phyloP scores from a whole-genome alignment of 192 early-diverging fungal species.

The Lobulomyces angularis region DNA sequence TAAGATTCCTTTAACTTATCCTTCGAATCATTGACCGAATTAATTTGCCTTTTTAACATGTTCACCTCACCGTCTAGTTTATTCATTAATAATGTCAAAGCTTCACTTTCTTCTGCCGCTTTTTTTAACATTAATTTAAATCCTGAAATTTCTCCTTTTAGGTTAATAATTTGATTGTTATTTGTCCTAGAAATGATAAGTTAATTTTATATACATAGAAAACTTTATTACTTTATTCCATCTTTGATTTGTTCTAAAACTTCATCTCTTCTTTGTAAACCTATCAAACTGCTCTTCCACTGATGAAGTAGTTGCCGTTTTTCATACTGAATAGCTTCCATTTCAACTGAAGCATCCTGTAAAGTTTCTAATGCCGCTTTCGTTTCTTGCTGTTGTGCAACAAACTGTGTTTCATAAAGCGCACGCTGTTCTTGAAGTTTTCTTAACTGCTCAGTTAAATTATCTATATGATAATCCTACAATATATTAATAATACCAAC shows the following conservation, averaged over 20 bases:
- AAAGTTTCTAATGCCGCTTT: constrained; percentile 40
- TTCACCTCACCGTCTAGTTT: constrained; percentile 39
- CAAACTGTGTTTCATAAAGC: constrained; percentile 37
- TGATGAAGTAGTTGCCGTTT: constrained; percentile 46
- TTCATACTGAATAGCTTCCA: constrained; percentile 56
- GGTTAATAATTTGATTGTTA: constrained; percentile 26
- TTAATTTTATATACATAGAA: constrained; percentile 16
- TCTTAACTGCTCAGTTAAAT: constrained; percentile 38
- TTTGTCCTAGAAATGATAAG: constrained; percentile 19
- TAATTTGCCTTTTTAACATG: constrained; percentile 34
- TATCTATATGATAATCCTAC: constrained; percentile 49
- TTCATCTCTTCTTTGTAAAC: constrained; percentile 38
- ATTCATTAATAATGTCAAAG: constrained; percentile 31
- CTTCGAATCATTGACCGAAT: constrained; percentile 22
- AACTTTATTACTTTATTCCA: constrained; percentile 13
- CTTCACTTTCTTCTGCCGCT: constrained; percentile 39
- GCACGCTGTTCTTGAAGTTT: constrained; percentile 39
- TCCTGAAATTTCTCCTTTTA: constrained; percentile 36
- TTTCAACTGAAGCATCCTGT: constrained; percentile 44
- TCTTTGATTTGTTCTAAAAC: constrained; percentile 15
- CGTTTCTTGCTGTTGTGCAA: constrained; percentile 43
- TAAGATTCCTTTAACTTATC: constrained; percentile 37
- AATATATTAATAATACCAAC: constrained; percentile 4
- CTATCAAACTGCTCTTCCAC: constrained; percentile 47
- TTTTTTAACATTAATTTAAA: constrained; percentile 27